phyloP scores from a whole-genome alignment of 2,329 filamentous ascomycete species.

The Aspergillus carbonarius region DNA sequence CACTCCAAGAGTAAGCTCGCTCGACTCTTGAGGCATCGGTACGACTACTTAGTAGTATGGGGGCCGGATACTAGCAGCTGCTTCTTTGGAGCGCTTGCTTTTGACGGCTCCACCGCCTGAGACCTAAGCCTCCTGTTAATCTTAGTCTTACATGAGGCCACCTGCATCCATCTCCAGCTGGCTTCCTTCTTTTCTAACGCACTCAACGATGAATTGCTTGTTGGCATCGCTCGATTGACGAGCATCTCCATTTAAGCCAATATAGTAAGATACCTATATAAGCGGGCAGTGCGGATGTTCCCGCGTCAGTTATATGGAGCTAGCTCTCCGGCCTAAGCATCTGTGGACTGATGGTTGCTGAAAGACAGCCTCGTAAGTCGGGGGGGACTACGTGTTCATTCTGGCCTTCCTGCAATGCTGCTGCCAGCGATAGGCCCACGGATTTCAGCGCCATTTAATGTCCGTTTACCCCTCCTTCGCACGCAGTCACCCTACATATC shows the following conservation, averaged over 20 bases:
- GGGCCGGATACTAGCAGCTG: neutral
- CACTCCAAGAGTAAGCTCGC: neutral
- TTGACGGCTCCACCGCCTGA: neutral
- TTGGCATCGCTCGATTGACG: neutral
- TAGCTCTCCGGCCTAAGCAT: neutral
- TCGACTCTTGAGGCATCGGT: neutral
- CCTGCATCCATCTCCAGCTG: neutral
- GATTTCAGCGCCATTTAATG: neutral
- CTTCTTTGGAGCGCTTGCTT: neutral
- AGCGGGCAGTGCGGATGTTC: neutral
- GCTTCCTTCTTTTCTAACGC: neutral
- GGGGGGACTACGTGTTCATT: neutral
- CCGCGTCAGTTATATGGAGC: neutral
- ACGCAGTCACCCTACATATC: slow-evolving; percentile 9
- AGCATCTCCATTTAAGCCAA: neutral
- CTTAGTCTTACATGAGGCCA: neutral
- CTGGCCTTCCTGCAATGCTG: neutral
- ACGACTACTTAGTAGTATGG: neutral
- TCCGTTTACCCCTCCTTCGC: slow-evolving; percentile 11
- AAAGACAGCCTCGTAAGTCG: slow-evolving; percentile 6
- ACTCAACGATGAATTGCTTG: neutral
- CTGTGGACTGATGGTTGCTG: neutral
- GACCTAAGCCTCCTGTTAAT: neutral
- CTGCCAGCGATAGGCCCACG: slow-evolving; percentile 4
- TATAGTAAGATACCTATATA: neutral